A percentile compares a stretch with the other conserved stretches of the same genome.
phyloP scores from a whole-genome alignment of 257 asterid genomes.

The Voacanga thouarsii region DNA sequence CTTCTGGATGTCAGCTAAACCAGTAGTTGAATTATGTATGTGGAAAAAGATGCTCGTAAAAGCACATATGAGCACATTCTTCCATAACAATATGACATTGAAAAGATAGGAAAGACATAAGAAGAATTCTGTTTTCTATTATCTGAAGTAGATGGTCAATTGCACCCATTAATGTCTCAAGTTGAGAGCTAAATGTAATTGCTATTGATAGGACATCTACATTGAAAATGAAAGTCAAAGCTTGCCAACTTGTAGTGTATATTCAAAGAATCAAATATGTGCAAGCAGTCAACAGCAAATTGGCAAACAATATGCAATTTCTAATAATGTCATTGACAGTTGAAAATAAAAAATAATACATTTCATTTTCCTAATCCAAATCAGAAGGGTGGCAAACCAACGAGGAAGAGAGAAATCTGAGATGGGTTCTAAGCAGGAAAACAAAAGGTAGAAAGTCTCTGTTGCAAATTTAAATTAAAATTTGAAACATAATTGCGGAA shows the following conservation, averaged over 20 bases:
- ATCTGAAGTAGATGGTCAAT: not conserved
- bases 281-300: not conserved
- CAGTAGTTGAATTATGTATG: not conserved
- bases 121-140: not conserved
- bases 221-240: not conserved
- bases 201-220: not conserved
- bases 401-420: not conserved
- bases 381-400: not conserved
- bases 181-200: not conserved
- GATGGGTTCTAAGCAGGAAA: not conserved
- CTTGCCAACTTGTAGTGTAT: not conserved
- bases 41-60: not conserved
- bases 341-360: not conserved
- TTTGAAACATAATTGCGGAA: not conserved
- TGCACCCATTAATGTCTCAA: not conserved
- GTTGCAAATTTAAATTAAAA: not conserved
- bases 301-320: not conserved
- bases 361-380: not conserved
- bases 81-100: not conserved
- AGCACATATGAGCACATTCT: not conserved
- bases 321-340: not conserved
- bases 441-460: too few relatives aligned
- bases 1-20: not conserved
- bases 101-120: not conserved
- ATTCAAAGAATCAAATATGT: not conserved